Base-by-base conservation (phyloP, 768 basidiomycete species). In the Mycena galericulata region DNA sequence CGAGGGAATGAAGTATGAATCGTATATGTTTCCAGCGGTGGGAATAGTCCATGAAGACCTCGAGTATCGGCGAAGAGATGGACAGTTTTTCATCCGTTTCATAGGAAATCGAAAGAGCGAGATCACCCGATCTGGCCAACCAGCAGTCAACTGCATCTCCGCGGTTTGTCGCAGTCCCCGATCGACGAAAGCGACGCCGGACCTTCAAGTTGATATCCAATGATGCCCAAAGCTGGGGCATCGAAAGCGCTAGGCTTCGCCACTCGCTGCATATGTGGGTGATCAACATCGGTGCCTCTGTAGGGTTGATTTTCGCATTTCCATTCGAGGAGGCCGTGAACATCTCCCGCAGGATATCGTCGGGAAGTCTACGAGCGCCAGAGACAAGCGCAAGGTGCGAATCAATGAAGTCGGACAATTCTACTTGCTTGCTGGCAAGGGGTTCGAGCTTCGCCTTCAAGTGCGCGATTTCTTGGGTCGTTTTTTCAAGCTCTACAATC, bases 281-380 rank as follows among this genome's bases (percentile, higher is more conserved):
- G 11, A 58, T n/a, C 18, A 45, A 20, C 29, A 58, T 4, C 3
- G 56, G 56, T 14, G 43, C 27, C 12, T 45, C 29, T 3, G 2
- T 5, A 20, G 20, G n/a, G 12, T n/a, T 22, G 29, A 58, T 58
- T 15, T 4, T 32, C 2, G 56, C 26, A 4, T 45, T 4, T n/a
- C 43, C 24, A 30, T 50, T 17, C 29, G 15, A 29, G 49, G 4
- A 43, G 12, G 30, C 49, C 0, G 26, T 38, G 24, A 66, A 66
- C 32, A 66, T 59, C 26, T 45, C 57, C 18, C 30, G n/a, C 10
- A 66, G 40, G 30, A 66, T 59, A 32, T 66, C 65, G 9, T 59
- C n/a, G 1, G 65, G 65, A 0, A 66, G 49, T 38, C 22, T 26
- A 0, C 56, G 64, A 3, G 56, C 38, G 11, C 27, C 7, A 12